A percentile compares a stretch with the other conserved stretches of the same genome.
These are phyloP conservation scores for Coemansia sp. DNA, from an alignment of 192 early-diverging fungal genomes.

Conservation along the genomic window DNA sequence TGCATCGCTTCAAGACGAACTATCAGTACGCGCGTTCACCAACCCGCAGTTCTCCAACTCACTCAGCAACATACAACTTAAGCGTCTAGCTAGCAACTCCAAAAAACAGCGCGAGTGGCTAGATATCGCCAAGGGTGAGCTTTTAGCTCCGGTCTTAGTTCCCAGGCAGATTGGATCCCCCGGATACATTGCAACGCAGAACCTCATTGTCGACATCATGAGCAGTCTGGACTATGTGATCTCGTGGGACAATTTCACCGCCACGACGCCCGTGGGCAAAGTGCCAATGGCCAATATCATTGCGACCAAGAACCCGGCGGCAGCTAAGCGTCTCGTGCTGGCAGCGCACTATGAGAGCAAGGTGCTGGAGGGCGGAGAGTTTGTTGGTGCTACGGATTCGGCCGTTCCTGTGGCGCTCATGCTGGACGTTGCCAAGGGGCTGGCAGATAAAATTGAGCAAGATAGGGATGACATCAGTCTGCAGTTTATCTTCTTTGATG, in stretches of 20 bases:
- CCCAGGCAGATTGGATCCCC: constrained; percentile 80
- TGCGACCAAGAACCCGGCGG: constrained; percentile 82
- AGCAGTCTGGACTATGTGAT: constrained; percentile 74
- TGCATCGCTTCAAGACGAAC: constrained; percentile 14
- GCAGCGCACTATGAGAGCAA: constrained; percentile 96
- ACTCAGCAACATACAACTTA: constrained; percentile 38
- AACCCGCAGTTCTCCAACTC: constrained; percentile 37
- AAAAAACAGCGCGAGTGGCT: constrained; percentile 33
- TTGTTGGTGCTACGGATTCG: constrained; percentile 91
- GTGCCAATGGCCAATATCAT: constrained; percentile 86
- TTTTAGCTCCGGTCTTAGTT: constrained; percentile 74
- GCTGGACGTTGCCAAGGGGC: constrained; percentile 75
- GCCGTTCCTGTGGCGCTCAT: constrained; percentile 91
- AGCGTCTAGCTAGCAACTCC: constrained; percentile 17
- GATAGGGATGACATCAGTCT: constrained; percentile 60
- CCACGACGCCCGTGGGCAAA: constrained; percentile 74
- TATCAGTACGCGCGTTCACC: constrained; percentile 24
- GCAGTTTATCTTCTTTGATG: constrained; percentile 97
- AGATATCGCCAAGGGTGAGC: constrained; percentile 56
- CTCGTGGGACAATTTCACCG: constrained; percentile 78
- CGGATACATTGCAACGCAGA: constrained; percentile 68
- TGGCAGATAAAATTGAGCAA: constrained; percentile 63
- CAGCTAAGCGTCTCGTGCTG: constrained; percentile 73
- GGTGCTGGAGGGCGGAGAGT: constrained; percentile 65
- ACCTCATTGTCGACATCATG: constrained; percentile 71